These are phyloP conservation scores for Vickermania spadyakhi DNA, from an alignment of 208 protist genomes.

Conservation along the genomic window DNA sequence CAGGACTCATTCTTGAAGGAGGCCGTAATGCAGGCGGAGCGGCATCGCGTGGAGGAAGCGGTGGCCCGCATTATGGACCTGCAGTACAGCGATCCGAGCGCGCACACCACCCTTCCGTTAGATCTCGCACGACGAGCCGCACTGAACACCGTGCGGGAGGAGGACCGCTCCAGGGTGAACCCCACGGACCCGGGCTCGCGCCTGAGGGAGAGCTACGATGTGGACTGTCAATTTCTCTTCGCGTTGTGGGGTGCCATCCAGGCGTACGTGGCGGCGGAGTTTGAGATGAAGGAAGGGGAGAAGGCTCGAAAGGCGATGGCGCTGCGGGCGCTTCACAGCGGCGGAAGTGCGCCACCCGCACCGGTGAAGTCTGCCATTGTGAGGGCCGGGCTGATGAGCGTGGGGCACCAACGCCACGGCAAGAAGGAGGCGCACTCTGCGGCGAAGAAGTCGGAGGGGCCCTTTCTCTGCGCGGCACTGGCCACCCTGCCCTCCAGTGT, in stretches of 20 bases:
- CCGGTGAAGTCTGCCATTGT: neutral
- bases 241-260: constrained; percentile 5
- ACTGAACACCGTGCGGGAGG: neutral
- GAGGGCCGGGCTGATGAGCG: neutral
- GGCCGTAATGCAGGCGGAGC: constrained; percentile 21
- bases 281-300: neutral
- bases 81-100: neutral
- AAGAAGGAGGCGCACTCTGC: neutral
- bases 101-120: constrained; percentile 1
- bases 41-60: constrained; percentile 4
- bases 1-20: constrained; percentile 20
- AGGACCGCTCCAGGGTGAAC: neutral
- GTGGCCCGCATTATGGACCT: constrained; percentile 1
- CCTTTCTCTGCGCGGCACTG: constrained; percentile 1
- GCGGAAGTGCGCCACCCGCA: neutral
- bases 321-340: neutral
- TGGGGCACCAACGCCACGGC: neutral
- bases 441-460: constrained; percentile 2
- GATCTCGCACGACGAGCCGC: constrained; percentile 8
- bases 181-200: neutral
- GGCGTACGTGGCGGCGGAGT: neutral
- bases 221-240: constrained; percentile 1
- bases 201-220: neutral
- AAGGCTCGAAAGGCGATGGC: neutral
- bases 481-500: neutral